These are phyloP conservation scores for Mycosphaerella arachidis DNA, from an alignment of 2,329 filamentous ascomycete genomes.

Conservation along the genomic window DNA sequence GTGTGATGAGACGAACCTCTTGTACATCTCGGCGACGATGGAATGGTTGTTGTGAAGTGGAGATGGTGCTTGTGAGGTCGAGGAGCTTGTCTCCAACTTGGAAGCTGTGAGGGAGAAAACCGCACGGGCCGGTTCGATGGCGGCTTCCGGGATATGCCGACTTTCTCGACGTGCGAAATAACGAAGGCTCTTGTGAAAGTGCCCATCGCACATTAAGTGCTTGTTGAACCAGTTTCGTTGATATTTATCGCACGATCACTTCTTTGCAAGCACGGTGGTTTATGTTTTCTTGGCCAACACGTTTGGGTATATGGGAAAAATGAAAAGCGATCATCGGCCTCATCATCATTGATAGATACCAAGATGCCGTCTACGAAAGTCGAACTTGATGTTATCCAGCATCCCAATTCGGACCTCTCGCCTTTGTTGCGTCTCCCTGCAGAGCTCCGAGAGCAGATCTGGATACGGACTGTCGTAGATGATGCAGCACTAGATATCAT, in stretches of 20 bases:
- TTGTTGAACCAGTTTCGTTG: too few relatives aligned
- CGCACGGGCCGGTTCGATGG: too few relatives aligned
- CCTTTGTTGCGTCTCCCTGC: background rate
- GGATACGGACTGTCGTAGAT: background rate
- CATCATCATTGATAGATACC: background rate
- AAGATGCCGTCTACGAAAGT: background rate
- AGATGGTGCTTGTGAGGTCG: constrained; percentile 8
- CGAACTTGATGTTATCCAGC: background rate
- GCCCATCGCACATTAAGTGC: too few relatives aligned
- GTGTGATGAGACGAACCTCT: constrained; percentile 59
- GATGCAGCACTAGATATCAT: background rate
- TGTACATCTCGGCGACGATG: constrained; percentile 74
- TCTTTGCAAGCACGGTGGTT: background rate
- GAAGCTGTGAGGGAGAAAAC: background rate
- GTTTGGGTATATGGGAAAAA: background rate
- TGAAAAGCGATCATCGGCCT: background rate
- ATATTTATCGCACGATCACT: too few relatives aligned
- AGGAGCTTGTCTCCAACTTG: background rate
- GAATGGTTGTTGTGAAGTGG: constrained; percentile 10
- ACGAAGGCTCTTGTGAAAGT: too few relatives aligned
- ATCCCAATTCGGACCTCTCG: background rate
- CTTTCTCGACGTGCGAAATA: too few relatives aligned
- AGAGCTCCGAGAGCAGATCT: background rate
- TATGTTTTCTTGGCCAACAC: background rate
- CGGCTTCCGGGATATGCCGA: too few relatives aligned